Base-by-base conservation (phyloP, 306 rosid species). In the Casuarina equisetifolia region DNA sequence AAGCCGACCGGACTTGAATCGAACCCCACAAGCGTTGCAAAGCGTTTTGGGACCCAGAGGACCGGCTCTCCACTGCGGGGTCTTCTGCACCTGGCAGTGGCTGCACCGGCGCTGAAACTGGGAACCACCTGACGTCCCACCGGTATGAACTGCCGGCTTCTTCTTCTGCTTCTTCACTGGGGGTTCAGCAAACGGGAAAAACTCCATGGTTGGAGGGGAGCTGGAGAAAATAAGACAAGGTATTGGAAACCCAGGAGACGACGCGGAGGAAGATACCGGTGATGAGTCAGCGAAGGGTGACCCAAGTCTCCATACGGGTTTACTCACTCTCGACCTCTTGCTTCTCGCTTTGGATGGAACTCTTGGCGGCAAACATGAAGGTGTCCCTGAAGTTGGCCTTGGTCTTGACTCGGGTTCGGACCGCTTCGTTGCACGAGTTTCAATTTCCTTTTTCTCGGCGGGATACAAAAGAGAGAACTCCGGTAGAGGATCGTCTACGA, bases 31-130 rank as follows among this genome's bases (percentile, higher is more conserved):
- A 3, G 98, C 98, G 77, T 94, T 94, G 70, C 98, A 94, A 4
- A 94, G 85, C 1, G 98, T 94, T 83, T 94, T 94, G 1, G 97
- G 77, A 1, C 98, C 98, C 4, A 79, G 73, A 0, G 98, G 98
- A 63, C 98, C 98, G 82, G 98, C 83, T 72, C 98, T 84, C 98
- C 98, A 94, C 82, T 94, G 98, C 2, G 98, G 98, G 20, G 98
- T 94, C 81, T 88, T 92, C 80, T 94, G 97, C 43, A 89, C 97
- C 6, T 82, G 93, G 54, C 98, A 94, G 69, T 94, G 98, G 74
- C 90, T 89, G 68, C 98, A 94, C 85, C 96, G 87, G 59, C 98
- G 83, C 84, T 87, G 94, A 69, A 86, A 53, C 40, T 82, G 90
- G 45, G 78, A 39, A 81, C 77, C 86, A 36, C 50, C 54, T 3